Conservation (phyloP, 345 rosid genomes). For the Eucalyptus erythrocorys region DNA sequence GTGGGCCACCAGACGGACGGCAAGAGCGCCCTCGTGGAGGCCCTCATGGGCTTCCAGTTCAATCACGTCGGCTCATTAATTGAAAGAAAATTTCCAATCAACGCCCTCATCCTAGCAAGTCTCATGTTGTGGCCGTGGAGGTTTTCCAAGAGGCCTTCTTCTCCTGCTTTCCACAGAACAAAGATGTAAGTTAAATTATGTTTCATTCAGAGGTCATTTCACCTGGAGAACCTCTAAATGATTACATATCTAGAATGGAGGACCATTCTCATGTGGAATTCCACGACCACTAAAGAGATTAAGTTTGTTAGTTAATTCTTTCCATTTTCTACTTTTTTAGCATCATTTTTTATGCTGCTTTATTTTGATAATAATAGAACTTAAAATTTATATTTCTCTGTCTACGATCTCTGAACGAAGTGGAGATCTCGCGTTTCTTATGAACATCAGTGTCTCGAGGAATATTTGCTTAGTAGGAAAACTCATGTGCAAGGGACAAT, state of each 20-base stretch:
- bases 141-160: not conserved
- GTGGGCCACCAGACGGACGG: conserved; percentile 94
- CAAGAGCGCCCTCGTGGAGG: conserved; percentile 89
- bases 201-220: not conserved
- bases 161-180: not conserved
- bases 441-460: too few species aligned
- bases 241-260: not conserved
- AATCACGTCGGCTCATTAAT: conserved; percentile 98
- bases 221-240: not conserved
- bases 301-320: too few species aligned
- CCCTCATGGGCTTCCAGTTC: conserved; percentile 96
- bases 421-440: too few species aligned
- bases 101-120: not conserved
- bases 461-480: too few species aligned
- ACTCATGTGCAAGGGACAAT: too few species aligned
- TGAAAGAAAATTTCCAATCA: not conserved
- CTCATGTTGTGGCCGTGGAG: not conserved
- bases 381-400: too few species aligned
- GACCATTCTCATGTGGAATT: too few species aligned
- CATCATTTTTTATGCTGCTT: too few species aligned
- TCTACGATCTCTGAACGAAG: too few species aligned
- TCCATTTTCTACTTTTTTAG: too few species aligned
- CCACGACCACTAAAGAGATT: too few species aligned
- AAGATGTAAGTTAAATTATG: not conserved
- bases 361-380: too few species aligned